Conservation (phyloP, 2,329 filamentous ascomycete genomes). For the Stachybotrys elegans region DNA sequence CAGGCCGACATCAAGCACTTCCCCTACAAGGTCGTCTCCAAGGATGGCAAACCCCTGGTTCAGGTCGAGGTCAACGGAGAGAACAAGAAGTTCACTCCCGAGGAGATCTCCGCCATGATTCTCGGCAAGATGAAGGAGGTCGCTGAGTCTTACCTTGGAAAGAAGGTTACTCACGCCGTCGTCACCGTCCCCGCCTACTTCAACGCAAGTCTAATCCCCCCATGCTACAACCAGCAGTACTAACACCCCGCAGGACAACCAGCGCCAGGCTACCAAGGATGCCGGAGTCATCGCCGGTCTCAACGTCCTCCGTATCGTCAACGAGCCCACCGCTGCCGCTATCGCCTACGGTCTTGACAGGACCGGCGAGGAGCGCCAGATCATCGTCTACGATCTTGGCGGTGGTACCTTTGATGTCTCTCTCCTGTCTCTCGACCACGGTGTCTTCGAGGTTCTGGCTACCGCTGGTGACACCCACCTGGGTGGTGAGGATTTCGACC, state of each 20-base stretch:
- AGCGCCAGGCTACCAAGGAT: slow-evolving; percentile 95
- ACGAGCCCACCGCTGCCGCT: slow-evolving; percentile 92
- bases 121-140: slow-evolving; percentile 82
- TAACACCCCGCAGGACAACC: slow-evolving; percentile 59
- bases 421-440: slow-evolving; percentile 83
- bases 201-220: slow-evolving; percentile 59
- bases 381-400: slow-evolving; percentile 90
- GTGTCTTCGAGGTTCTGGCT: slow-evolving; percentile 90
- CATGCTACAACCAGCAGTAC: neutral
- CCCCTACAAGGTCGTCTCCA: slow-evolving; percentile 89
- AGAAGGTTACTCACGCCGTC: slow-evolving; percentile 81
- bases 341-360: slow-evolving; percentile 93
- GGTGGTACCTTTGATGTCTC: slow-evolving; percentile 95
- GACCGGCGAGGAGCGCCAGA: slow-evolving; percentile 76
- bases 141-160: slow-evolving; percentile 72
- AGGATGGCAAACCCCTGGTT: slow-evolving; percentile 85
- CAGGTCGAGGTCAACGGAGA: slow-evolving; percentile 63
- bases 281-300: slow-evolving; percentile 87
- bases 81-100: slow-evolving; percentile 71
- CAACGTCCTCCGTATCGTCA: slow-evolving; percentile 93
- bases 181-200: slow-evolving; percentile 97
- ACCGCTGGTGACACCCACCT: slow-evolving; percentile 96
- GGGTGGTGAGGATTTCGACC: slow-evolving; percentile 98
- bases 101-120: slow-evolving; percentile 78
- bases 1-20: slow-evolving; percentile 97